Evolutionary conservation across 495 filamentous ascomycete species (phyloP).

Genomic region (Paragyromitra xinjiangensis): DNA sequence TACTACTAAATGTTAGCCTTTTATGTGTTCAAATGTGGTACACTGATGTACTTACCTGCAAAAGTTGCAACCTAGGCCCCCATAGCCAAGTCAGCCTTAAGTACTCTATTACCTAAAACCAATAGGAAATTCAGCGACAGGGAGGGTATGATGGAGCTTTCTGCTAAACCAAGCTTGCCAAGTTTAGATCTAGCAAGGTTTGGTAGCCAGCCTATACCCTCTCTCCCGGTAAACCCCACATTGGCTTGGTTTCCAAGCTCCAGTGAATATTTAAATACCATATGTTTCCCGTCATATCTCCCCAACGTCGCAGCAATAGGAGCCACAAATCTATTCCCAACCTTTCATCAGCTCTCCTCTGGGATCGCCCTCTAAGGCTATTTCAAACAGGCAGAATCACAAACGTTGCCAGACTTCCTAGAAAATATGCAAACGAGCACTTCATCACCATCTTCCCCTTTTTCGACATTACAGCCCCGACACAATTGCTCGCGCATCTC

Average conservation of each 20-base stretch:
- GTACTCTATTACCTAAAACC: background rate
- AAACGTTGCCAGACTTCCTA: constrained; percentile 89
- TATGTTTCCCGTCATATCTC: constrained; percentile 91
- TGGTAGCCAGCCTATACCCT: background rate
- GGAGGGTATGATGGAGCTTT: background rate
- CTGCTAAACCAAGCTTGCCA: background rate
- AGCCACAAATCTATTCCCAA: constrained; percentile 56
- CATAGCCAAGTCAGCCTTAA: background rate
- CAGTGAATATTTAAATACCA: constrained; percentile 74
- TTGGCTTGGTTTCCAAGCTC: background rate
- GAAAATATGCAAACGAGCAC: constrained; percentile 88
- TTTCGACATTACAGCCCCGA: constrained; percentile 11
- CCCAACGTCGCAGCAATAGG: constrained; percentile 77
- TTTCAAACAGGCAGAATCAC: constrained; percentile 59
- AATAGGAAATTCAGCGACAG: background rate
- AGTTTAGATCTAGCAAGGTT: background rate
- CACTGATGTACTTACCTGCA: constrained; percentile 36
- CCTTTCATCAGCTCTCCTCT: constrained; percentile 3
- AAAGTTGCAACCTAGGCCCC: constrained; percentile 53
- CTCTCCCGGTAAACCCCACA: background rate
- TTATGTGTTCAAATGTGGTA: background rate
- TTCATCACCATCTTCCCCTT: constrained; percentile 71
- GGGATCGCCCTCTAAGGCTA: background rate
- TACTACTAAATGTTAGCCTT: constrained; percentile 65
- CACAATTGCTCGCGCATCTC: background rate